Conservation (phyloP, 192 early-diverging fungal species). For the Podila verticillata region DNA sequence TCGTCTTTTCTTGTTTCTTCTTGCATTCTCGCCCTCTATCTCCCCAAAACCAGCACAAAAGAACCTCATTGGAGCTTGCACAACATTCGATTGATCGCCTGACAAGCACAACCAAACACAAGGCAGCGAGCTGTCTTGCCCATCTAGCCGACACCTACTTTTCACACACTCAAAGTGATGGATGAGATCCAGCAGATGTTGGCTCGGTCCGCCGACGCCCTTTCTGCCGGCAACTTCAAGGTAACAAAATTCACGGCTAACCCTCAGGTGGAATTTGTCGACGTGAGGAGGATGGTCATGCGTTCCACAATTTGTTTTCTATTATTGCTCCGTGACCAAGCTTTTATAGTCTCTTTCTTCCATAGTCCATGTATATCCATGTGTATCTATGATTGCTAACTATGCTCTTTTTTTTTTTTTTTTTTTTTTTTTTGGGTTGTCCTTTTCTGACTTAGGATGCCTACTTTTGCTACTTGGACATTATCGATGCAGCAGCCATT, state of each 20-base stretch:
- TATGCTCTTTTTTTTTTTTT: not conserved
- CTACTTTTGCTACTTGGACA: conserved; percentile 57
- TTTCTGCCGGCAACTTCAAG: conserved; percentile 57
- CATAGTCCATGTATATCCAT: not conserved
- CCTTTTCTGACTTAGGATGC: conserved; percentile 56
- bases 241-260: conserved; percentile 25
- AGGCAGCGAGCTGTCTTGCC: not conserved
- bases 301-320: not conserved
- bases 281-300: not conserved
- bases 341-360: not conserved
- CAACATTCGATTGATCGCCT: not conserved
- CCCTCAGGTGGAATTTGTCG: not conserved
- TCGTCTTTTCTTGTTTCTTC: too few relatives aligned
- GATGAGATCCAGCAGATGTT: conserved; percentile 54
- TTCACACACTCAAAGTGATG: conserved; percentile 18
- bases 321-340: too few relatives aligned
- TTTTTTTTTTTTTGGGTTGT: too few relatives aligned
- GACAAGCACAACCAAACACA: not conserved
- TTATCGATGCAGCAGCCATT: conserved; percentile 53
- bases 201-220: conserved; percentile 48
- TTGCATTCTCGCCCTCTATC: too few relatives aligned
- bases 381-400: not conserved
- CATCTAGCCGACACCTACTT: not conserved
- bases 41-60: too few relatives aligned
- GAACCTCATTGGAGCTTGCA: not conserved